Conservation (phyloP, 192 early-diverging fungal species). For the Coemansia sp. region DNA sequence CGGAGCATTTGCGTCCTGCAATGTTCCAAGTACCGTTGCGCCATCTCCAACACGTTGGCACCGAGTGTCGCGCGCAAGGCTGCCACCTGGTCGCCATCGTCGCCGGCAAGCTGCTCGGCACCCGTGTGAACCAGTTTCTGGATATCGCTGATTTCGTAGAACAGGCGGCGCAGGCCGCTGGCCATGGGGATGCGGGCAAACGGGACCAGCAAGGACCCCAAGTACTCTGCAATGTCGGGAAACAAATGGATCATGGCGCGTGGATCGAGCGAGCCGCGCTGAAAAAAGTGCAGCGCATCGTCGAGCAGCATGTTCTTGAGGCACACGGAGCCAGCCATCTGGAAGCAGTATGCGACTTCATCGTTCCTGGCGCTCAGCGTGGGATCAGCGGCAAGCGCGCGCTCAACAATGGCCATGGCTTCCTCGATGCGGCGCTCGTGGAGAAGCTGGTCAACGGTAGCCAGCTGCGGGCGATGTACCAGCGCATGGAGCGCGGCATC, state of each 20-base stretch:
- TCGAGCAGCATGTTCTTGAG: slow-evolving; percentile 37
- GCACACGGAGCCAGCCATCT: slow-evolving; percentile 37
- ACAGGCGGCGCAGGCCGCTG: slow-evolving; percentile 15
- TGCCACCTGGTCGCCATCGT: slow-evolving; percentile 10
- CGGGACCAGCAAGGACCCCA: slow-evolving; percentile 37
- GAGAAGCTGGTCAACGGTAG: slow-evolving; percentile 19
- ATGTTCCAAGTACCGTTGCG: slow-evolving; percentile 43
- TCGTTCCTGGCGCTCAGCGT: background rate
- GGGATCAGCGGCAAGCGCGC: slow-evolving; percentile 13
- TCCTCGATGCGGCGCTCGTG: slow-evolving; percentile 33
- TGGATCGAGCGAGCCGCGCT: slow-evolving; percentile 39
- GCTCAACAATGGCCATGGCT: slow-evolving; percentile 29
- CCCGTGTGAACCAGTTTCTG: slow-evolving; percentile 11
- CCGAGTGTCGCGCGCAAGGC: slow-evolving; percentile 18
- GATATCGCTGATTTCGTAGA: slow-evolving; percentile 31
- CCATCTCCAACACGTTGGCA: slow-evolving; percentile 32
- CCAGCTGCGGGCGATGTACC: slow-evolving; percentile 28
- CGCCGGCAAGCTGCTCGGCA: slow-evolving; percentile 20
- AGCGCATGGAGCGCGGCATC: slow-evolving; percentile 28
- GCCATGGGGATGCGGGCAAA: slow-evolving; percentile 45
- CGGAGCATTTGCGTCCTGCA: slow-evolving; percentile 18
- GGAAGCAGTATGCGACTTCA: slow-evolving; percentile 41
- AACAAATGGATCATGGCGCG: slow-evolving; percentile 45
- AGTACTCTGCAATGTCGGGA: slow-evolving; percentile 27
- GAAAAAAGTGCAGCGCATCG: slow-evolving; percentile 43